Base-by-base conservation (phyloP, 768 basidiomycete genomes). In the Tricholoma matsutake region DNA sequence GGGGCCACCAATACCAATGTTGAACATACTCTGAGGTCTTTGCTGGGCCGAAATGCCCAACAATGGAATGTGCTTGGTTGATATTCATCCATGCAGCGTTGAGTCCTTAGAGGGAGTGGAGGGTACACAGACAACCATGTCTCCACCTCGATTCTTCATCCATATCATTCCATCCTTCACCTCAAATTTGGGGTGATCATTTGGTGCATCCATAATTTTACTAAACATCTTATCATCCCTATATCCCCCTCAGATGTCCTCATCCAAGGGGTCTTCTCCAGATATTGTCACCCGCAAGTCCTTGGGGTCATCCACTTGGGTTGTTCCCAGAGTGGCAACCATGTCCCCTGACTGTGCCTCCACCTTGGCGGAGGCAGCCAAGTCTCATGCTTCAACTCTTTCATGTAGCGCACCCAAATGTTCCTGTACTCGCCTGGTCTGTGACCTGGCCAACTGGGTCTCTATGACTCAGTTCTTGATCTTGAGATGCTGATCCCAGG, bases 1-100 rank as follows among this genome's bases (percentile, higher is more conserved):
- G n/a, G n/a, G n/a, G n/a, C n/a, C n/a, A n/a, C n/a, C n/a, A n/a
- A n/a, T n/a, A n/a, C n/a, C n/a, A n/a, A n/a, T n/a, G n/a, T n/a
- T n/a, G n/a, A n/a, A n/a, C n/a, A n/a, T n/a, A n/a, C n/a, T n/a
- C n/a, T n/a, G n/a, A n/a, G n/a, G n/a, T n/a, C n/a, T n/a, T 35
- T 6, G 5, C 34, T n/a, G 47, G 13, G 0, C 75, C 68, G 16
- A 75, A 70, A 47, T 79, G 76, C 1, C 76, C 77, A 0, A 80
- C 56, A 0, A 66, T 61, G 0, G 13, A 11, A 57, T 79, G 77
- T 0, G 71, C 72, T 11, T 72, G 60, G 6, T 61, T 47, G 6
- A 73, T 53, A 64, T 61, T 3, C 7, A 60, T 11, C 59, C 65
- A 18, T 65, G 51, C 49, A 67, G 6, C 18, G 54, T 20, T 5